These are phyloP conservation scores for Tanozyma kutaoensis DNA, from an alignment of 805 yeast genomes.

Conservation along the genomic window DNA sequence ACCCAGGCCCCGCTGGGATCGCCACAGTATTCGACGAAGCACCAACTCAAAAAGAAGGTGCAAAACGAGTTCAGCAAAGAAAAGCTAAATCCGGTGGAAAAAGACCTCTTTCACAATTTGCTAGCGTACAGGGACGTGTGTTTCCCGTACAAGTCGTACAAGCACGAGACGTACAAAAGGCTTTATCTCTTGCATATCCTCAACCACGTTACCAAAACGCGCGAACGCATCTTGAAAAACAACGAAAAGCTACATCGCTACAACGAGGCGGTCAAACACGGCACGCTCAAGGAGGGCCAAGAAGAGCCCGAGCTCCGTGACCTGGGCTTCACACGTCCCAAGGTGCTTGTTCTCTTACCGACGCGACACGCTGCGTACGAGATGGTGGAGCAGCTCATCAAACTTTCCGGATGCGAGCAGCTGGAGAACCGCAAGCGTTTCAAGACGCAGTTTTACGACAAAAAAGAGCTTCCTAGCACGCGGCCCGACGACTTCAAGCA, in stretches of 20 bases:
- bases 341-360: constrained; percentile 70
- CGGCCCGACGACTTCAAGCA: constrained; percentile 80
- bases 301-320: constrained; percentile 61
- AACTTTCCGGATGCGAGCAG: constrained; percentile 55
- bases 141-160: constrained; percentile 38
- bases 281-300: constrained; percentile 16
- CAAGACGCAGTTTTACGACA: constrained; percentile 50
- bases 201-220: constrained; percentile 77
- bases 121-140: constrained; percentile 62
- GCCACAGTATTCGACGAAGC: constrained; percentile 5
- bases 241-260: constrained; percentile 39
- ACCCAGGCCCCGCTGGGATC: constrained; percentile 21
- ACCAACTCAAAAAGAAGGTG: constrained; percentile 15
- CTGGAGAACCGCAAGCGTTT: constrained; percentile 75
- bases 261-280: constrained; percentile 25
- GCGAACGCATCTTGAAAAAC: constrained; percentile 75
- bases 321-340: constrained; percentile 93
- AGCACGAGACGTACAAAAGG: constrained; percentile 43
- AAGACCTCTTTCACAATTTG: constrained; percentile 45
- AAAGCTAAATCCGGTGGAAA: constrained; percentile 25
- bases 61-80: constrained; percentile 8
- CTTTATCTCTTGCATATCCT: constrained; percentile 58
- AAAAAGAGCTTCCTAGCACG: constrained; percentile 29
- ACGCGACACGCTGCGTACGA: constrained; percentile 69
- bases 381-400: constrained; percentile 47